These are phyloP conservation scores for Chlorella variabilis DNA, from an alignment of 163 green algal genomes.

Conservation along the genomic window DNA sequence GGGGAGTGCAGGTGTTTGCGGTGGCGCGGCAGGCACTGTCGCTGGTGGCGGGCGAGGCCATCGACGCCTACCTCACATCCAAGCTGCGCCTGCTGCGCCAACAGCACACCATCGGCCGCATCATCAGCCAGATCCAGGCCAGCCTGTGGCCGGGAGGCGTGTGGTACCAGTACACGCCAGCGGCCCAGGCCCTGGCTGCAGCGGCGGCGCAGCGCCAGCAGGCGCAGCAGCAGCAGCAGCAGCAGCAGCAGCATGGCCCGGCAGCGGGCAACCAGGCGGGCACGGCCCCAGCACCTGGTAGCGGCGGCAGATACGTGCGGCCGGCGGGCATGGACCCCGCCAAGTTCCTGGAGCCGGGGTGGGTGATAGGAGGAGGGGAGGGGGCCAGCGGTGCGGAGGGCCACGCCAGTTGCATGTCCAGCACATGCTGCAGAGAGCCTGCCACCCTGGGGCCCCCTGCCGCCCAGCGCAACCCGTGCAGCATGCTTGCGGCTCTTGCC, in stretches of 20 bases:
- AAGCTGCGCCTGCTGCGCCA: conserved; percentile 63
- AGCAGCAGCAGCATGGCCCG: not conserved
- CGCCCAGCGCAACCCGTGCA: too few relatives aligned
- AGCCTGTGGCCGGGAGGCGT: conserved; percentile 82
- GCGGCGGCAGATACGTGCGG: conserved; percentile 11
- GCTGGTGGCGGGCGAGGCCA: conserved; percentile 78
- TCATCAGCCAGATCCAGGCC: conserved; percentile 70
- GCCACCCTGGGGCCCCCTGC: too few relatives aligned
- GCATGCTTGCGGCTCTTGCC: not conserved
- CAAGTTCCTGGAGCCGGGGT: conserved; percentile 48
- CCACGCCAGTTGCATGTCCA: too few relatives aligned
- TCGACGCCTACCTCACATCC: conserved; percentile 74
- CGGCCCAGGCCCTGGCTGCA: not conserved
- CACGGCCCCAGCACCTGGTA: not conserved
- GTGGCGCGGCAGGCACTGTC: conserved; percentile 75
- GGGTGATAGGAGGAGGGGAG: too few relatives aligned
- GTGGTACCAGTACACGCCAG: conserved; percentile 61
- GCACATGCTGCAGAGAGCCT: too few relatives aligned
- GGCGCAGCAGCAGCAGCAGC: not conserved
- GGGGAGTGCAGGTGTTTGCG: conserved; percentile 46
- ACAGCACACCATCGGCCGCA: conserved; percentile 67
- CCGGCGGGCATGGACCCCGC: conserved; percentile 41
- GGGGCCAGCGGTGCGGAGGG: too few relatives aligned
- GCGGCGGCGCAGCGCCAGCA: not conserved
- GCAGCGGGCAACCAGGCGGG: not conserved